Evolutionary conservation across 1,284 basidiomycete species (phyloP).

Genomic region (Ustilago shanxiensis): DNA sequence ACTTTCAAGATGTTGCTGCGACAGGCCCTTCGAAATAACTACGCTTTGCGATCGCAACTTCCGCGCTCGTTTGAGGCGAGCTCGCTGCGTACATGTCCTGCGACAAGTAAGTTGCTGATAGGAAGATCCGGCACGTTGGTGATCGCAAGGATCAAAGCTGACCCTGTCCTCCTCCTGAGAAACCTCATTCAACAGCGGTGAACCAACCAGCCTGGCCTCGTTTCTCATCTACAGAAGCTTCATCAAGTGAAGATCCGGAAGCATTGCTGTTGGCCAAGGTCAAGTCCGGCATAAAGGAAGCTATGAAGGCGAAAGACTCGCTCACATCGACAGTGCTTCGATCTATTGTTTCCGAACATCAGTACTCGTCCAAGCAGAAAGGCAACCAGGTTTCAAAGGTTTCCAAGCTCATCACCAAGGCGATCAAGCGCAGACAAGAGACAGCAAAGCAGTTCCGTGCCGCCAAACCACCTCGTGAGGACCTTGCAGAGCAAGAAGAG

Average conservation of each 20-base stretch:
- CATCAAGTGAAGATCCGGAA: conserved; percentile 37
- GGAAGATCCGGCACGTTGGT: not conserved
- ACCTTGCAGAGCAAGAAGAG: conserved; percentile 61
- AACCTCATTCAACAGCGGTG: conserved; percentile 5
- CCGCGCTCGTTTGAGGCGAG: conserved; percentile 33
- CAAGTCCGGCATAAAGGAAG: conserved; percentile 58
- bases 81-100: conserved; percentile 11
- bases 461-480: conserved; percentile 56
- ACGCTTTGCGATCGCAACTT: conserved; percentile 33
- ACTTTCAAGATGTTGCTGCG: conserved; percentile 29
- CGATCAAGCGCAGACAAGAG: conserved; percentile 51
- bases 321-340: conserved; percentile 55
- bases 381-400: conserved; percentile 46
- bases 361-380: conserved; percentile 56
- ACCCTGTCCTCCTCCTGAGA: no score
- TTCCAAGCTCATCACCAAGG: conserved; percentile 54
- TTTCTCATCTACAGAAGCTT: conserved; percentile 32
- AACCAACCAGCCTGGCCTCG: conserved; percentile 25
- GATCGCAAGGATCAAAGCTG: not conserved
- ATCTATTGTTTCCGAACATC: conserved; percentile 57
- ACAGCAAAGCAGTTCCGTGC: conserved; percentile 54
- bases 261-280: conserved; percentile 43
- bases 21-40: conserved; percentile 41
- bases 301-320: conserved; percentile 60
- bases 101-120: conserved; percentile 30